phyloP scores from a whole-genome alignment of 805 yeast genomes.

The Cyberlindnera sargentensis region DNA sequence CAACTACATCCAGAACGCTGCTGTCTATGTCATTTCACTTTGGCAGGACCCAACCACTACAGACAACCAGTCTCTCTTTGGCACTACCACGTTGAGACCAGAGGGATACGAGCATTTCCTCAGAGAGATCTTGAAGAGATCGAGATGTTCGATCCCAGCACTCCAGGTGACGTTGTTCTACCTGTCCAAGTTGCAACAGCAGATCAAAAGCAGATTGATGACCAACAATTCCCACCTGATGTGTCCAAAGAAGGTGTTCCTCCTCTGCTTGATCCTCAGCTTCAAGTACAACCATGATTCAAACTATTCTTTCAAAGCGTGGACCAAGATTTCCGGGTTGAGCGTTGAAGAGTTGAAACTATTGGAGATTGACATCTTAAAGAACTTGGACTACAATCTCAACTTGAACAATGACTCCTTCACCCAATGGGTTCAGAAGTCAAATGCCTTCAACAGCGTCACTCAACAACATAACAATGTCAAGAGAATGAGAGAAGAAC shows the following conservation, averaged over 20 bases:
- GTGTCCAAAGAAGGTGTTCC: conserved; percentile 62
- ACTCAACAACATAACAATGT: background rate
- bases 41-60: conserved; percentile 13
- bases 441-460: background rate
- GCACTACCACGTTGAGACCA: background rate
- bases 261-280: conserved; percentile 63
- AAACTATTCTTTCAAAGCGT: conserved; percentile 58
- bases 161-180: conserved; percentile 65
- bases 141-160: conserved; percentile 53
- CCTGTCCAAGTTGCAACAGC: conserved; percentile 39
- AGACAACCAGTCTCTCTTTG: background rate
- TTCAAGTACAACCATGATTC: conserved; percentile 70
- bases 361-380: conserved; percentile 49
- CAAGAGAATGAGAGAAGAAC: background rate
- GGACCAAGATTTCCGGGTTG: conserved; percentile 73
- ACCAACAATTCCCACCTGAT: conserved; percentile 1
- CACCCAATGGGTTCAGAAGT: background rate
- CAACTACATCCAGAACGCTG: conserved; percentile 10
- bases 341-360: conserved; percentile 39
- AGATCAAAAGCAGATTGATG: conserved; percentile 9
- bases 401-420: conserved; percentile 35
- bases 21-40: conserved; percentile 12
- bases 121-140: conserved; percentile 38
- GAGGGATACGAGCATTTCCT: conserved; percentile 23
- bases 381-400: conserved; percentile 48